Evolutionary conservation across 352 stramenopile genomes (phyloP).

Genomic region (Pythium pectinolyticum): DNA sequence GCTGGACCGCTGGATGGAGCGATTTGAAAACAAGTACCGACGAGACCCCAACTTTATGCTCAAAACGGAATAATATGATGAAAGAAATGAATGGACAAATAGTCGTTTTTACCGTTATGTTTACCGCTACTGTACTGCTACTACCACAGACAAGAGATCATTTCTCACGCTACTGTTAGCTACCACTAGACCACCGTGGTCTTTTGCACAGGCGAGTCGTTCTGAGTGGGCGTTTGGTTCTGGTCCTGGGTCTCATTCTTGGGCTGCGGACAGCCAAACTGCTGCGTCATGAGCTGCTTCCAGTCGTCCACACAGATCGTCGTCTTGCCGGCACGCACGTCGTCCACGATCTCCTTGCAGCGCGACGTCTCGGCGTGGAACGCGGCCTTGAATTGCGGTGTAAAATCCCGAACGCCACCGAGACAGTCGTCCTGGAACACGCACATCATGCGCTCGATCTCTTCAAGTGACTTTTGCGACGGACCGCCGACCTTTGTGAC

Average conservation of each 20-base stretch:
- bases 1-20: conserved; percentile 80
- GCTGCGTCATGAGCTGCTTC: conserved; percentile 24
- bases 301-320: conserved; percentile 25
- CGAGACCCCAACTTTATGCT: conserved; percentile 87
- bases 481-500: conserved; percentile 11
- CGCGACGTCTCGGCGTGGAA: conserved; percentile 21
- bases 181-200: not conserved
- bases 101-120: no score
- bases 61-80: conserved; percentile 38
- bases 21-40: conserved; percentile 79
- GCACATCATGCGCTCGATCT: conserved; percentile 29
- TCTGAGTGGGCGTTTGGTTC: not conserved
- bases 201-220: conserved; percentile 15
- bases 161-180: not conserved
- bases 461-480: conserved; percentile 8
- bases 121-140: no score
- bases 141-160: no score
- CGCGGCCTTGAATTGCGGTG: conserved; percentile 29
- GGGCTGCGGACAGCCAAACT: conserved; percentile 23
- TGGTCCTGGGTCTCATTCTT: not conserved
- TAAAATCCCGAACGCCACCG: conserved; percentile 29
- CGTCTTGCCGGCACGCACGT: conserved; percentile 9
- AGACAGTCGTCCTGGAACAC: conserved; percentile 31
- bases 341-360: conserved; percentile 32
- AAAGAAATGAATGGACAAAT: not conserved